phyloP scores from a whole-genome alignment of 148 eudicot species.

The Vaccinium darrowii region DNA sequence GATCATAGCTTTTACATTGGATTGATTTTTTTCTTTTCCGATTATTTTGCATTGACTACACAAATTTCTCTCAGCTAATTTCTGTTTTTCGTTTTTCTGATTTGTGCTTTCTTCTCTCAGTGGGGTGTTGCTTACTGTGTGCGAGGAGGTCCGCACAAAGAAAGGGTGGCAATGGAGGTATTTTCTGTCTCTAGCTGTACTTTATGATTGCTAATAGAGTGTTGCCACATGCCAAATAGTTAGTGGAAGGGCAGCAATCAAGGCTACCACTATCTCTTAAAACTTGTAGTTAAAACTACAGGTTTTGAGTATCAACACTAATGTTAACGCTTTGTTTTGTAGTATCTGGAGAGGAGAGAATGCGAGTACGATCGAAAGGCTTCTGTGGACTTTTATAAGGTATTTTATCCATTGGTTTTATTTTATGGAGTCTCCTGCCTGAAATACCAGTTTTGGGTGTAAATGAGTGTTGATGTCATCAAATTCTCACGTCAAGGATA shows the following conservation, averaged over 20 bases:
- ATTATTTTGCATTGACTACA: not conserved
- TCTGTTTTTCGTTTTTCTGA: not conserved
- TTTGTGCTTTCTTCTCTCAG: constrained; percentile 34
- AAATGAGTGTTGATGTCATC: not conserved
- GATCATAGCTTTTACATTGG: not conserved
- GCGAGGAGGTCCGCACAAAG: constrained; percentile 73
- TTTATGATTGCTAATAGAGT: not conserved
- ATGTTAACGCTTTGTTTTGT: constrained; percentile 21
- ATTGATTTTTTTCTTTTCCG: not conserved
- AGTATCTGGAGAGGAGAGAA: constrained; percentile 90
- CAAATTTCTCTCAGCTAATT: not conserved
- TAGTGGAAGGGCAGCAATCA: not conserved
- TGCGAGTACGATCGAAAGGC: constrained; percentile 87
- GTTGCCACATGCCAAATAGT: not conserved
- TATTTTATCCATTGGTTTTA: constrained; percentile 20
- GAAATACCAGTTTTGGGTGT: not conserved
- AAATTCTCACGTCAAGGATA: not conserved
- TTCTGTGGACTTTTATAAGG: constrained; percentile 72
- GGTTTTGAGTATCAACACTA: not conserved
- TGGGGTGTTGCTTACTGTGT: constrained; percentile 98
- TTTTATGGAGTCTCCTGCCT: not conserved
- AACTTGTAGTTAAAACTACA: not conserved
- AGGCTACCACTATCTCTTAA: not conserved
- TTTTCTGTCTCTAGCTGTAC: not conserved
- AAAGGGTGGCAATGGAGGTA: constrained; percentile 80